Evolutionary conservation across 495 filamentous ascomycete species (phyloP).

Genomic region (Penicillium lividum): DNA sequence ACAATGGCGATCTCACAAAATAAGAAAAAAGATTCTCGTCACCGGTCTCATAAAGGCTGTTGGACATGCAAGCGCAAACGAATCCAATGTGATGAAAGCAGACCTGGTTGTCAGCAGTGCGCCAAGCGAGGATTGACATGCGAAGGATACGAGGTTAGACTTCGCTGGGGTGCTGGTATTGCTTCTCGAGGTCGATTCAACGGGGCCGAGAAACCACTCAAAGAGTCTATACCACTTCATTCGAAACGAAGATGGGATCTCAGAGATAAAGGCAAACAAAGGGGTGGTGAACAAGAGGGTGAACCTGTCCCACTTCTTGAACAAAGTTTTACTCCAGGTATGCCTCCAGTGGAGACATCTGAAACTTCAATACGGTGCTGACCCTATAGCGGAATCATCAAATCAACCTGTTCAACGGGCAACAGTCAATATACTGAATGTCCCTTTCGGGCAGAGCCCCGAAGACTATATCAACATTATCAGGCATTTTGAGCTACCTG

Average conservation of each 20-base stretch:
- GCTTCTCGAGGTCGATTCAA: constrained; percentile 30
- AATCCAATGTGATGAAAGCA: constrained; percentile 31
- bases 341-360: neutral
- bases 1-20: constrained; percentile 14
- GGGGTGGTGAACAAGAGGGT: constrained; percentile 13
- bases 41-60: constrained; percentile 32
- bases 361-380: neutral
- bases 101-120: constrained; percentile 27
- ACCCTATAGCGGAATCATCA: neutral
- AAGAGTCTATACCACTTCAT: constrained; percentile 27
- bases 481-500: constrained; percentile 29
- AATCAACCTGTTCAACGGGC: constrained; percentile 14
- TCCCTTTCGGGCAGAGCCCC: constrained; percentile 11
- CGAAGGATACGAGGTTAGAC: constrained; percentile 32
- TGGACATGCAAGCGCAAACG: constrained; percentile 35
- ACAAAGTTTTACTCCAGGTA: constrained; percentile 17
- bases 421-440: constrained; percentile 30
- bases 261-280: constrained; percentile 16
- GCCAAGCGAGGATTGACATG: constrained; percentile 21
- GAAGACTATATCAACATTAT: constrained; percentile 14
- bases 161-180: constrained; percentile 35
- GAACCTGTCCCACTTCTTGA: constrained; percentile 20
- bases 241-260: constrained; percentile 31
- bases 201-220: constrained; percentile 30
- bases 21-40: constrained; percentile 22